These are phyloP conservation scores for Lyophyllum semitale DNA, from an alignment of 768 basidiomycete species.

Conservation along the genomic window DNA sequence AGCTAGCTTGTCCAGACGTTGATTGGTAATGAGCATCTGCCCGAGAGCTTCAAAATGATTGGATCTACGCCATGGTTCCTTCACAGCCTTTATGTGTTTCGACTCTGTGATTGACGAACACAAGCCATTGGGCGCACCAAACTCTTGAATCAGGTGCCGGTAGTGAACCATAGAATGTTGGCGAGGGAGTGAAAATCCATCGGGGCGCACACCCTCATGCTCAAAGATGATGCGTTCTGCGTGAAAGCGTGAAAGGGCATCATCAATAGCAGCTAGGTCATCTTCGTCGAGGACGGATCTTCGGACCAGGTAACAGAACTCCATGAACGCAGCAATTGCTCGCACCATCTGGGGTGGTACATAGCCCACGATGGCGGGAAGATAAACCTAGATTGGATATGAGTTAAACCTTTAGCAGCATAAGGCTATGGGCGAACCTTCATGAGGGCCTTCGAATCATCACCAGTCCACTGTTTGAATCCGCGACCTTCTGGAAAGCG, in stretches of 20 bases:
- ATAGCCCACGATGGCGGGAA: slow-evolving; percentile 26
- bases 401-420: neutral
- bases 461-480: slow-evolving; percentile 34
- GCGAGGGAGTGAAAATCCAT: slow-evolving; percentile 18
- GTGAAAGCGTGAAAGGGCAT: slow-evolving; percentile 16
- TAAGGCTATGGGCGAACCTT: slow-evolving; percentile 22
- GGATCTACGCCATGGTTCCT: slow-evolving; percentile 20
- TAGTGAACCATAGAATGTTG: no score
- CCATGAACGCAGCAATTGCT: slow-evolving; percentile 19
- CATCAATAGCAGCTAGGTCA: neutral
- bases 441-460: slow-evolving; percentile 34
- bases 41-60: slow-evolving; percentile 14
- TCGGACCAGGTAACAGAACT: slow-evolving; percentile 19
- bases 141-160: slow-evolving; percentile 8
- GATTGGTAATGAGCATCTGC: slow-evolving; percentile 20
- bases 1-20: slow-evolving; percentile 13
- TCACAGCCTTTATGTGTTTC: slow-evolving; percentile 16
- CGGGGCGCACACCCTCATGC: slow-evolving; percentile 5
- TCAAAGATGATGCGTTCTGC: slow-evolving; percentile 15
- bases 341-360: slow-evolving; percentile 18
- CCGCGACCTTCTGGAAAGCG: slow-evolving; percentile 27
- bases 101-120: neutral
- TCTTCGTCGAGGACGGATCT: neutral
- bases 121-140: slow-evolving; percentile 10
- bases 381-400: no score